These are phyloP conservation scores for Murraya koenigii DNA, from an alignment of 345 rosid genomes.

Conservation along the genomic window DNA sequence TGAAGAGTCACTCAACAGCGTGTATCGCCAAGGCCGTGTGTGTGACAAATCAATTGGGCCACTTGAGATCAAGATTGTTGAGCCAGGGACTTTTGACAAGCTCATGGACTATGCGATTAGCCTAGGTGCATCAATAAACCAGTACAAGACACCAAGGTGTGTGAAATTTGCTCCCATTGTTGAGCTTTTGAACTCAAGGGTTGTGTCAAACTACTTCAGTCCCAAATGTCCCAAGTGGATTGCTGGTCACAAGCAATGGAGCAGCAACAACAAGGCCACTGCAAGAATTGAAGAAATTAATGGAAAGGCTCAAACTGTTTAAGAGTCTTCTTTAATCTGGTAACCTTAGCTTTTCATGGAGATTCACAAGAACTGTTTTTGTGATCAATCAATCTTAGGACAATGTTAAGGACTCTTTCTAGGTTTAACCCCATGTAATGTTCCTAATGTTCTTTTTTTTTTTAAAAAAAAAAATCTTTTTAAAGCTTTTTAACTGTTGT, in stretches of 20 bases:
- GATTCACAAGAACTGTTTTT: slow-evolving; percentile 32
- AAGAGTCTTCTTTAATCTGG: not conserved
- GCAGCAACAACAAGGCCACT: slow-evolving; percentile 22
- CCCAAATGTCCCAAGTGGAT: slow-evolving; percentile 96
- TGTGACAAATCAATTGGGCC: slow-evolving; percentile 91
- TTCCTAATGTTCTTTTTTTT: not conserved
- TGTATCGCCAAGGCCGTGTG: slow-evolving; percentile 86
- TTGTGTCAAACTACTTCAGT: slow-evolving; percentile 55
- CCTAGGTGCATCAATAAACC: slow-evolving; percentile 88
- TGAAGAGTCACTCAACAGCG: slow-evolving; percentile 93
- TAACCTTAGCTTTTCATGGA: slow-evolving; percentile 25
- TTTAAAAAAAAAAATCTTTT: too few species aligned
- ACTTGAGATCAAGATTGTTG: slow-evolving; percentile 86
- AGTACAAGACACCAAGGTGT: slow-evolving; percentile 96
- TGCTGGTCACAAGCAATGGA: slow-evolving; percentile 92
- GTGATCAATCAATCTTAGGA: slow-evolving; percentile 37
- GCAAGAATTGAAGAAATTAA: slow-evolving; percentile 7
- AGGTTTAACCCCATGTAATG: slow-evolving; percentile 31
- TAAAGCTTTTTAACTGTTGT: slow-evolving; percentile 20
- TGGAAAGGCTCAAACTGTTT: slow-evolving; percentile 10
- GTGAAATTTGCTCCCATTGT: slow-evolving; percentile 89
- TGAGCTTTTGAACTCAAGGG: slow-evolving; percentile 86
- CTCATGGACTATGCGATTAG: slow-evolving; percentile 96
- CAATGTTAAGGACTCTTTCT: slow-evolving; percentile 34
- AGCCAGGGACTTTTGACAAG: slow-evolving; percentile 91